These are phyloP conservation scores for Chenopodium quinoa DNA, from an alignment of 148 eudicot genomes.

Conservation along the genomic window DNA sequence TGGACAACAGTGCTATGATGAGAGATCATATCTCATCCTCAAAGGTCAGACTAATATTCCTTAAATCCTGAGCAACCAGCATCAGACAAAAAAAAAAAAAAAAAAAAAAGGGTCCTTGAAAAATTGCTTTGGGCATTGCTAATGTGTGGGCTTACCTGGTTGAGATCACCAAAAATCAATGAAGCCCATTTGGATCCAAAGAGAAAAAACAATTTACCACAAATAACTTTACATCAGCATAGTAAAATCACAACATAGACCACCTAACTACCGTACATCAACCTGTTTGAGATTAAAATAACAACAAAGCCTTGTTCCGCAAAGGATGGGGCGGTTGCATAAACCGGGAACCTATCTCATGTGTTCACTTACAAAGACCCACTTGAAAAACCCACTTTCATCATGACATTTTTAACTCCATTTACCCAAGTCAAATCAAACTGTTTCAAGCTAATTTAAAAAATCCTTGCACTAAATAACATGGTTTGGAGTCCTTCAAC, in stretches of 20 bases:
- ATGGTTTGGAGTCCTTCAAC: background rate
- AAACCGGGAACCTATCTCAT: too few relatives aligned
- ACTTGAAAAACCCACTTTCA: too few relatives aligned
- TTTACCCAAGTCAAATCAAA: too few relatives aligned
- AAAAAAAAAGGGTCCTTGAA: too few relatives aligned
- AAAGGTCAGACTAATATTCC: background rate
- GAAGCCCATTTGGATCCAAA: background rate
- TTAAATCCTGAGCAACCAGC: background rate
- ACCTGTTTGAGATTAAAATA: background rate
- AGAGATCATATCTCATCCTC: background rate
- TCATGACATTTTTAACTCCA: too few relatives aligned
- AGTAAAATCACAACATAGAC: background rate
- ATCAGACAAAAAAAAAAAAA: background rate
- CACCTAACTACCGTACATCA: background rate
- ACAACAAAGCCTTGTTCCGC: background rate
- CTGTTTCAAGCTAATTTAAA: background rate
- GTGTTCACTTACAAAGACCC: too few relatives aligned
- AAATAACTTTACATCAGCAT: background rate
- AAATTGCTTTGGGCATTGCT: background rate
- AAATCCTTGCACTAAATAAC: background rate
- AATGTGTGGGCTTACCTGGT: background rate
- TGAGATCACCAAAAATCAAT: background rate
- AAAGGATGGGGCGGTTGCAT: too few relatives aligned
- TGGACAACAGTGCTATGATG: background rate
- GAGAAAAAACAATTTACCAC: background rate